Percentiles rank a stretch among this genome's conserved stretches.
Conservation (phyloP, 805 yeast genomes). For the Candida boleticola region DNA sequence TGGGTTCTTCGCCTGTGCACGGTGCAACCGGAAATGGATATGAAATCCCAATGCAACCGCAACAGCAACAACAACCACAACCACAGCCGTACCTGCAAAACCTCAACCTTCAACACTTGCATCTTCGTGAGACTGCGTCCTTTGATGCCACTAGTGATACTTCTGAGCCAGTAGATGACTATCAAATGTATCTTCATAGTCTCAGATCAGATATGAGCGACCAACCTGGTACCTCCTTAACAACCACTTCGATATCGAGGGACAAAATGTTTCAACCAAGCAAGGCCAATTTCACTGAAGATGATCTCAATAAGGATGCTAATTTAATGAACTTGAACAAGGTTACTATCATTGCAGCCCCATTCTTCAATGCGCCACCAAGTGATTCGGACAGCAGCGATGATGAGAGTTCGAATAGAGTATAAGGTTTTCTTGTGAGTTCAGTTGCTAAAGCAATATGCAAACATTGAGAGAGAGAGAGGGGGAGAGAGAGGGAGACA, state of each 20-base stretch:
- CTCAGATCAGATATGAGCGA: constrained; percentile 10
- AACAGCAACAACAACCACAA: background rate
- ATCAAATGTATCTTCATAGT: constrained; percentile 18
- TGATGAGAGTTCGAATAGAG: constrained; percentile 10
- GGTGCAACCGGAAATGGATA: background rate
- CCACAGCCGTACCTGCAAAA: background rate
- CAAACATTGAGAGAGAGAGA: constrained; percentile 57
- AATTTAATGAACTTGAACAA: constrained; percentile 7
- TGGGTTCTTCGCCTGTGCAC: background rate
- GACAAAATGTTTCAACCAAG: constrained; percentile 1
- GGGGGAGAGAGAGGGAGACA: constrained; percentile 60
- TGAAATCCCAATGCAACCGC: background rate
- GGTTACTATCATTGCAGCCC: constrained; percentile 32
- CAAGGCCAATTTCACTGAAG: constrained; percentile 7
- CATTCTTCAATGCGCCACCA: constrained; percentile 39
- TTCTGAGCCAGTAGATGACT: constrained; percentile 12
- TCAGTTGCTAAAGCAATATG: constrained; percentile 34
- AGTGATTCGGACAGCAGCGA: constrained; percentile 29
- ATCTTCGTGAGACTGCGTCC: constrained; percentile 1
- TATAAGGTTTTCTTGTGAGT: too few relatives aligned
- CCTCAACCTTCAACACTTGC: background rate
- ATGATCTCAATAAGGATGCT: constrained; percentile 4
- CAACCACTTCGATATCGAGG: constrained; percentile 12
- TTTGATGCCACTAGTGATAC: background rate
- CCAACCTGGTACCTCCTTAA: constrained; percentile 14